Base-by-base conservation (phyloP, 306 rosid species). In the Cicer bijugum region DNA sequence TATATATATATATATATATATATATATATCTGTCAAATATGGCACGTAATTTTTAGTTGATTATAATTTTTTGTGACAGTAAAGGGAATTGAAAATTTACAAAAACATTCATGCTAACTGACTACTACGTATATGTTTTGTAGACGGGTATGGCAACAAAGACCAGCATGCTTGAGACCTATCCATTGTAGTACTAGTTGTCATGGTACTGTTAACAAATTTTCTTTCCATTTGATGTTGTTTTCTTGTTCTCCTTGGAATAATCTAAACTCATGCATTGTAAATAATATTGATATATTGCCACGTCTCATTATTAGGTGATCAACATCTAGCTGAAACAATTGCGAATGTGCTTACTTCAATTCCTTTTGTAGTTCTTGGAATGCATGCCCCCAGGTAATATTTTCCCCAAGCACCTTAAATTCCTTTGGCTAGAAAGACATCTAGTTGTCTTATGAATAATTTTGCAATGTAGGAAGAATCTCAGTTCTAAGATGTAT, bases 311-410 rank as follows among this genome's bases (percentile, higher is more conserved):
- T 65, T 69, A 40, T 81, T 82, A 94, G 99, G 97, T 71, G 99
- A 94, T 85, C 67, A 44, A 77, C 78, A 39, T 86, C 63, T 91
- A 20, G 81, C 83, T 56, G 99, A 95, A 83, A 95, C 75, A 64
- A 83, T 84, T 78, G 97, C 88, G 35, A 91, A 91, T 79, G 99
- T 95, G 79, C 85, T 95, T 44, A 91, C 99, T 52, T 95, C 99
- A 47, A 82, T 91, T 79, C 97, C 97, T 58, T 95, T 95, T 66
- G 77, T 91, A 71, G 89, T 78, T 73, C 96, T 95, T 74, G 99
- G 99, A 85, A 44, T 91, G 16, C 84, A 87, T 28, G 82, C 93
- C 74, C 99, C 99, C 10, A 94, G 99, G 99, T 88, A 67, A 63
- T 67, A 75, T 64, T 48, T 76, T 75, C 60, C 56, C 76, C n/a